A percentile compares a stretch with the other conserved stretches of the same genome.
phyloP scores from a whole-genome alignment of 1,284 basidiomycete genomes.

The Ceratobasidium sp. region DNA sequence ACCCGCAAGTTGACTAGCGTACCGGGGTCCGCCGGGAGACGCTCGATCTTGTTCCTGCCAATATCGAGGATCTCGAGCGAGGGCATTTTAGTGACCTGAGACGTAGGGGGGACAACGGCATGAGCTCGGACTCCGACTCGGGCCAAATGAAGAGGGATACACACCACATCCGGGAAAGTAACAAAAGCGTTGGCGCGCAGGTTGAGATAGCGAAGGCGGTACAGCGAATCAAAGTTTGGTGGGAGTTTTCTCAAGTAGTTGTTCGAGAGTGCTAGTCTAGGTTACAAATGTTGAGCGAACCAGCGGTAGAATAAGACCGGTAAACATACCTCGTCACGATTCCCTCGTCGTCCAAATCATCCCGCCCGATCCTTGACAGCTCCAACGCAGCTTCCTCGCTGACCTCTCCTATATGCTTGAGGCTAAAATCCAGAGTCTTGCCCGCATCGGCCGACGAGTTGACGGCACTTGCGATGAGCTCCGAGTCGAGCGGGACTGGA shows the following conservation, averaged over 20 bases:
- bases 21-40: slow-evolving; percentile 81
- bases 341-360: slow-evolving; percentile 60
- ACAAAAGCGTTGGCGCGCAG: slow-evolving; percentile 87
- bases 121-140: slow-evolving; percentile 20
- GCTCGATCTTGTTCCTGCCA: slow-evolving; percentile 88
- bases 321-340: slow-evolving; percentile 70
- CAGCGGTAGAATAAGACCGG: slow-evolving; percentile 25
- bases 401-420: slow-evolving; percentile 76
- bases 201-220: slow-evolving; percentile 88
- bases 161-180: slow-evolving; percentile 84
- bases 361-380: slow-evolving; percentile 67
- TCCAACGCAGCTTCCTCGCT: slow-evolving; percentile 74
- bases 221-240: slow-evolving; percentile 75
- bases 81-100: slow-evolving; percentile 83
- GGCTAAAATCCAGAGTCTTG: slow-evolving; percentile 80
- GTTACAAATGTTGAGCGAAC: slow-evolving; percentile 32
- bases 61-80: slow-evolving; percentile 94
- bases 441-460: slow-evolving; percentile 75
- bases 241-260: slow-evolving; percentile 85
- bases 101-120: slow-evolving; percentile 12
- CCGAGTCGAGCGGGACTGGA: slow-evolving; percentile 56
- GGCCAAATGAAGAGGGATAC: slow-evolving; percentile 51
- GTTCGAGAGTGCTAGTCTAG: slow-evolving; percentile 83
- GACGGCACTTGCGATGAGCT: slow-evolving; percentile 70
- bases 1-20: slow-evolving; percentile 80